Evolutionary conservation across 2,329 filamentous ascomycete species (phyloP).

Genomic region (Blastomyces parvus): DNA sequence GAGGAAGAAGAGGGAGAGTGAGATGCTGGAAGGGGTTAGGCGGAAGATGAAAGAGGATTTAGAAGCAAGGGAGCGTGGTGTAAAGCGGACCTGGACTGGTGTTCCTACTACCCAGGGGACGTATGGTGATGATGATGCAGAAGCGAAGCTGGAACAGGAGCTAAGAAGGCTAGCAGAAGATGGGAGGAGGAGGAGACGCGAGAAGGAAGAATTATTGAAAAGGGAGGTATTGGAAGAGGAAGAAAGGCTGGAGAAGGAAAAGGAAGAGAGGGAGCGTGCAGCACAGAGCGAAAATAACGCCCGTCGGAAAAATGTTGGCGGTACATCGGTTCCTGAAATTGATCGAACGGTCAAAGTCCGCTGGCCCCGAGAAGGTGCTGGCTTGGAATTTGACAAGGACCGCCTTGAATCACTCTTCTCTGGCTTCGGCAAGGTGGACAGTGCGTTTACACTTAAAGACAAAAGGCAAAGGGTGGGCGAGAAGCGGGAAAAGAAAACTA

Average conservation of each 20-base stretch:
- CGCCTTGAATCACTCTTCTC: slow-evolving; percentile 41
- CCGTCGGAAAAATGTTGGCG: slow-evolving; percentile 29
- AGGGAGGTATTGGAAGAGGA: slow-evolving; percentile 37
- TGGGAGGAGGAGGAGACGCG: slow-evolving; percentile 42
- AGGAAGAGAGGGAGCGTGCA: slow-evolving; percentile 38
- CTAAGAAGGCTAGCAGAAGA: slow-evolving; percentile 46
- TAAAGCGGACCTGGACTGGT: slow-evolving; percentile 47
- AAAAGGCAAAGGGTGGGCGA: slow-evolving; percentile 45
- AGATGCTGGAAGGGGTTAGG: slow-evolving; percentile 62
- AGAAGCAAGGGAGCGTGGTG: slow-evolving; percentile 62
- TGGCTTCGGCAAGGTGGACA: slow-evolving; percentile 49
- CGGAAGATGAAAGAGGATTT: slow-evolving; percentile 77
- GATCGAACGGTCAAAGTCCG: slow-evolving; percentile 51
- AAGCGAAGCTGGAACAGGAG: slow-evolving; percentile 42
- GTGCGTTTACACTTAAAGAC: slow-evolving; percentile 46
- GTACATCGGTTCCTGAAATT: slow-evolving; percentile 41
- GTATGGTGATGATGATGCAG: slow-evolving; percentile 37
- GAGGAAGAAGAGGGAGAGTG: slow-evolving; percentile 60
- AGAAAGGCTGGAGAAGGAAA: slow-evolving; percentile 22
- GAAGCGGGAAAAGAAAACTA: slow-evolving; percentile 42
- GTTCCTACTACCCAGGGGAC: slow-evolving; percentile 17
- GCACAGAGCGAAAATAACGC: slow-evolving; percentile 27
- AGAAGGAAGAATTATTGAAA: slow-evolving; percentile 39
- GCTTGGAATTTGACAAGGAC: slow-evolving; percentile 40
- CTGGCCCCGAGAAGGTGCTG: slow-evolving; percentile 42